Base-by-base conservation (phyloP, 371 early-diverging fungal genomes). In the Syncephalastrum monosporum region DNA sequence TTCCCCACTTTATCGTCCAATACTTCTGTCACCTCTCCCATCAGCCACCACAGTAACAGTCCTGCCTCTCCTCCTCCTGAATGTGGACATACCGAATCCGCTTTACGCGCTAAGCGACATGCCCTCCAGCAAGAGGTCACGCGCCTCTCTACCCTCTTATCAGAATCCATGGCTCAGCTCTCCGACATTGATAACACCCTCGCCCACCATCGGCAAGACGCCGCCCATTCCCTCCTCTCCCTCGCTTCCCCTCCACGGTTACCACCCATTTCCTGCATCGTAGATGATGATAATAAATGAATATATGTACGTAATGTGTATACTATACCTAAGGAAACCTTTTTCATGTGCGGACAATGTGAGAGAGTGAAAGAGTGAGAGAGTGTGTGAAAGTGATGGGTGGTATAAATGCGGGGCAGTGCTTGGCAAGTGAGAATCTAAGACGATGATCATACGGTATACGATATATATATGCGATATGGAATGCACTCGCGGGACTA, bases 111-210 rank as follows among this genome's bases (percentile, higher is more conserved):
- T 24, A 78, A 82, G n/a, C 70, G 84, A 12, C 74, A 77, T 29
- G 72, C 77, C 29, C 60, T 86, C 24, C 82, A 86, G 50, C 68
- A 77, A 16, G 82, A 86, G 54, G 79, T 85, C 10, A 62, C 75
- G 5, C 74, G 83, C 29, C 54, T 86, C 5, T 73, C 75, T 7
- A 68, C 72, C 53, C 61, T 84, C 1, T 55, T 86, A 7, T 76
- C 77, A 1, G 66, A 76, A 44, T 82, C 85, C 1, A 72, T 78
- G 1, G 75, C 80, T 13, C 77, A 74, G 33, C 61, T 86, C 24
- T 68, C 67, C 50, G 74, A 76, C 24, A 51, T 84, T 23, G 84
- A 86, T 56, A 70, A 76, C 42, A 74, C 77, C 14, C 50, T 75
- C 7, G 67, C 68, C 8, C 52, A 38, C 42, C 50, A 29, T 27